Base-by-base conservation (phyloP, 257 asterid genomes). In the Gentiana dahurica region DNA sequence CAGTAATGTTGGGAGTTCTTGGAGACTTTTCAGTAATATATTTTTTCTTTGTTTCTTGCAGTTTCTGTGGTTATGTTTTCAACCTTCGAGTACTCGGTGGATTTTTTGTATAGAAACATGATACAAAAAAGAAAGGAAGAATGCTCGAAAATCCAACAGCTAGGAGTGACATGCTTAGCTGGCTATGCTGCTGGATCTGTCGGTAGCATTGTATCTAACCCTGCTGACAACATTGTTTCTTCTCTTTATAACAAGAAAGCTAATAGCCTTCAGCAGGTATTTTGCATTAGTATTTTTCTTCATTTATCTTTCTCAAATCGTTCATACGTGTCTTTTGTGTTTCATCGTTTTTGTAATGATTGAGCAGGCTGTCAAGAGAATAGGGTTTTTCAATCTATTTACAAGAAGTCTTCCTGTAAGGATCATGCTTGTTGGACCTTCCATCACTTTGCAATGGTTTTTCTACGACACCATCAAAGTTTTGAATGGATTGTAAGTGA, bases 161-260 rank as follows among this genome's bases (percentile, higher is more conserved):
- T 76, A 15, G 75, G 76, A 36, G 76, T 76, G 36, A 76, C 78
- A 33, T 76, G 81, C 70, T 56, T 76, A 41, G 78, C 81, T 53
- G 81, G 81, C 65, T 76, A 76, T 66, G 75, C 78, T 38, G 78
- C 81, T 47, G 81, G 81, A 68, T 68, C 78, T 47, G 54, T 76
- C 57, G 81, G 67, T 59, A 65, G 78, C 47, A 65, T 76, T 41
- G 58, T 76, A 60, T 76, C 78, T 35, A 76, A 72, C 48, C 81
- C 81, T 6, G 78, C 78, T 15, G 81, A 76, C 62, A 72, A 76
- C 53, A 75, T 76, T 52, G 76, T 76, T 56, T 51, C 81, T 35
- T 49, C 73, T 64, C 74, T 76, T 46, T 57, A 65, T 52, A 76
- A 72, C 59, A 65, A 39, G 55, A 76, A 69, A 50, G 65, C 69